Evolutionary conservation across 225 moss, liverwort and hornwort genomes (phyloP), one percentile per base, ranked within the genome.

Genomic region (Neckera pumila): DNA sequence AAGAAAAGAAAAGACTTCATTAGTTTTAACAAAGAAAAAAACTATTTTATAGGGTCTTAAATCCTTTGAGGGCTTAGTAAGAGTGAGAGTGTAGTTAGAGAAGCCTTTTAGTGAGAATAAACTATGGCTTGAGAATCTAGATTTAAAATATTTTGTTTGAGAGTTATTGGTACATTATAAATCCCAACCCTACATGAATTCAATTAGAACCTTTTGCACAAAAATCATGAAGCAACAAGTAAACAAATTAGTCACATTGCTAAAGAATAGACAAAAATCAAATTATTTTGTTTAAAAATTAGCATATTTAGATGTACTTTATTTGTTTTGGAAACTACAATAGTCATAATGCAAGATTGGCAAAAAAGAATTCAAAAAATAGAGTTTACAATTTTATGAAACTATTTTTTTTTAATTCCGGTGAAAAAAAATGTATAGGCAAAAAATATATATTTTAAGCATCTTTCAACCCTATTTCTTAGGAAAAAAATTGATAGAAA

Each of bases 161-260:
- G 1, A n/a, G 0, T 21, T 20, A 20, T 3, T 1, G 0, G 0
- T 21, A n/a, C 38, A n/a, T 4, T 12, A 22, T 47, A 47, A 45
- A 45, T 22, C 0, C 4, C 15, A 71, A 71, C 4, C 27, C 9
- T 42, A 9, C 3, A 16, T 72, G 27, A 72, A 72, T 0, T 72
- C 16, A 26, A 43, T 27, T 26, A 71, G 9, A 42, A 27, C 8
- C 15, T 27, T 14, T 71, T 42, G 42, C 9, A 5, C 71, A 26
- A 42, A 40, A 15, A 27, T 42, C 16, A 15, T 71, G 5, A 27
- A 71, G 9, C 15, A 71, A 15, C 5, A 42, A 26, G 25, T 42
- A 2, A 27, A 71, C 3, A 42, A 70, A 3, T 71, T 42, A 15
- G 9, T 15, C 6, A 26, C 26, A 71, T 14, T 71, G 5, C 26